A percentile compares a stretch with the other conserved stretches of the same genome.
These are phyloP conservation scores for Myriosclerotinia scirpicola DNA, from an alignment of 2,329 filamentous ascomycete genomes.

Conservation along the genomic window DNA sequence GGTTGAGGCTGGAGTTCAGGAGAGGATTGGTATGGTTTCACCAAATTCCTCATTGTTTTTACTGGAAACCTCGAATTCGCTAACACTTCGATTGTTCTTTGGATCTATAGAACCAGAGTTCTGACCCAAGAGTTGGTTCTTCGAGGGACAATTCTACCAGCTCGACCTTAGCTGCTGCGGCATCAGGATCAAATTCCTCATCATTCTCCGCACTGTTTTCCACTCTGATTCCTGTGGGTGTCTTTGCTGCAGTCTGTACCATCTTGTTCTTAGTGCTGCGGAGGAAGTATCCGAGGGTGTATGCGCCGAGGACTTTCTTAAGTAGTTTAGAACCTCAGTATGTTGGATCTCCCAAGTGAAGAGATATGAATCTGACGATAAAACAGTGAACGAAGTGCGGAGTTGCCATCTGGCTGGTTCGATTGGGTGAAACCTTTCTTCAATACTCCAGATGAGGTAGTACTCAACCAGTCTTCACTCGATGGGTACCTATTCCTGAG, in stretches of 20 bases:
- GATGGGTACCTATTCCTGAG: slow-evolving; percentile 67
- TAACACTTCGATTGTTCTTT: slow-evolving; percentile 1
- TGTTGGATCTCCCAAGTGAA: not conserved
- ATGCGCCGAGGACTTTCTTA: slow-evolving; percentile 55
- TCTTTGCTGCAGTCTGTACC: slow-evolving; percentile 52
- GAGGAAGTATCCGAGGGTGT: slow-evolving; percentile 52
- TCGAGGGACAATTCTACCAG: slow-evolving; percentile 45
- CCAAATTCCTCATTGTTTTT: not conserved
- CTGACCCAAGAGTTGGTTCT: slow-evolving; percentile 48
- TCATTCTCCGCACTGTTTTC: slow-evolving; percentile 47
- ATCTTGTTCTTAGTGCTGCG: slow-evolving; percentile 52
- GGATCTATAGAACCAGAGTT: slow-evolving; percentile 25
- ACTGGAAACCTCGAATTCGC: not conserved
- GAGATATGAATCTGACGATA: slow-evolving; percentile 15
- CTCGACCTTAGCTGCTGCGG: slow-evolving; percentile 40
- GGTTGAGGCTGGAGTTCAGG: slow-evolving; percentile 19
- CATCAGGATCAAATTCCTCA: slow-evolving; percentile 43
- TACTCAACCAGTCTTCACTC: slow-evolving; percentile 64
- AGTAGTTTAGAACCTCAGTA: slow-evolving; percentile 52
- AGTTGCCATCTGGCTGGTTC: slow-evolving; percentile 41
- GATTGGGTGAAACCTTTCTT: slow-evolving; percentile 42
- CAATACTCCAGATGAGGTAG: slow-evolving; percentile 40
- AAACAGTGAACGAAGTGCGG: slow-evolving; percentile 38
- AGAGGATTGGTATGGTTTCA: slow-evolving; percentile 14
- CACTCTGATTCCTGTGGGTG: slow-evolving; percentile 55